Evolutionary conservation across 2,329 filamentous ascomycete genomes (phyloP).

Genomic region (Coccinonectria pachysandricola): DNA sequence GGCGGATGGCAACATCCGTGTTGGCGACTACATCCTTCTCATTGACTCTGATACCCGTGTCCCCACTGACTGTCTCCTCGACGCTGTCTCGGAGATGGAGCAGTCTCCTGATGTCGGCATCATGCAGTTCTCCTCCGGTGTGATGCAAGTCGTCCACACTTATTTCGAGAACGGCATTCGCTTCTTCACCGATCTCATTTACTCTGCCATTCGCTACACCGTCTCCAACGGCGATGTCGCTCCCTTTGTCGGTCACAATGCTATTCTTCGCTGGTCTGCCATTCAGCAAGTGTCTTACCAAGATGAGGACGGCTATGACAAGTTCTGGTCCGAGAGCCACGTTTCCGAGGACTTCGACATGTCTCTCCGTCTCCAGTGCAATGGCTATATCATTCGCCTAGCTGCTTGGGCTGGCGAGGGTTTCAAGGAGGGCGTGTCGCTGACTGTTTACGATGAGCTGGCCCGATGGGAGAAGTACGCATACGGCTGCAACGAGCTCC

Average conservation of each 20-base stretch:
- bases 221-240: conserved; percentile 68
- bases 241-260: conserved; percentile 74
- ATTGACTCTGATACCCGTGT: conserved; percentile 75
- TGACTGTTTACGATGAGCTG: conserved; percentile 77
- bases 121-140: conserved; percentile 66
- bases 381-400: conserved; percentile 62
- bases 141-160: conserved; percentile 68
- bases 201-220: conserved; percentile 67
- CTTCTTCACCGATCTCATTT: conserved; percentile 65
- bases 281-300: conserved; percentile 63
- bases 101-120: conserved; percentile 69
- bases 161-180: conserved; percentile 64
- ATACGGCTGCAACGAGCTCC: conserved; percentile 71
- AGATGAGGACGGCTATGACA: conserved; percentile 62
- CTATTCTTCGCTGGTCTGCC: conserved; percentile 64
- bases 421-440: conserved; percentile 74
- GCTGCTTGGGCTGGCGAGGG: conserved; percentile 65
- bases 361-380: conserved; percentile 64
- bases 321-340: conserved; percentile 73
- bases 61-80: conserved; percentile 64
- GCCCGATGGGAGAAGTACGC: conserved; percentile 83
- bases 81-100: conserved; percentile 75
- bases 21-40: conserved; percentile 69
- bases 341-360: conserved; percentile 78
- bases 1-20: conserved; percentile 77